These are phyloP conservation scores for Amaranthus tricolor DNA, from an alignment of 179 eudicot genomes.

Conservation along the genomic window DNA sequence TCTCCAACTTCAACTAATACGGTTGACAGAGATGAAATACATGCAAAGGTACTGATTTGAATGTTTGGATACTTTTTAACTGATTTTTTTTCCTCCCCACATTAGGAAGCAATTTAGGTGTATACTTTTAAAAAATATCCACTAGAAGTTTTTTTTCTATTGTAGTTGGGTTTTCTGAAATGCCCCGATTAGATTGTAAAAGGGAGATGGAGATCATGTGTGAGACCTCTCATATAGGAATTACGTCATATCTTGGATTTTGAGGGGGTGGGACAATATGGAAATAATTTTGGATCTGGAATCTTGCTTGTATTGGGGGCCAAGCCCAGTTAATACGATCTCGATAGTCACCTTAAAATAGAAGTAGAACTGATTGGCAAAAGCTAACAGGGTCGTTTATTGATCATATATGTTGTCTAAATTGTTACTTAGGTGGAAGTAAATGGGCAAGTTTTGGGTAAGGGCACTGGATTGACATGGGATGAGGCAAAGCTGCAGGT, in stretches of 20 bases:
- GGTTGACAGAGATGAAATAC: slow-evolving; percentile 56
- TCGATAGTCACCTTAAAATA: neutral
- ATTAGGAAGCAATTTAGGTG: neutral
- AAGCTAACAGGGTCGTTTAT: neutral
- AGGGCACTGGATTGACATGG: slow-evolving; percentile 73
- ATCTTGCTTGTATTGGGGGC: neutral
- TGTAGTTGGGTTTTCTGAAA: neutral
- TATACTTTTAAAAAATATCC: too few species aligned
- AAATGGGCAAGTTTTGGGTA: slow-evolving; percentile 74
- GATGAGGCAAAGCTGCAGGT: slow-evolving; percentile 86
- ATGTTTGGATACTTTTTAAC: neutral
- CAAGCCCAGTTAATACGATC: neutral
- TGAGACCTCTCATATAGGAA: neutral
- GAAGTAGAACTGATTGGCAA: too few species aligned
- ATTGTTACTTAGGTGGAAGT: slow-evolving; percentile 57
- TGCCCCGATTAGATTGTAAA: neutral
- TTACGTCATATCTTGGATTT: neutral
- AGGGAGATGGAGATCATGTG: neutral
- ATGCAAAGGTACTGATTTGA: slow-evolving; percentile 54
- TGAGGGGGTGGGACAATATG: neutral
- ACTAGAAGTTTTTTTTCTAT: neutral
- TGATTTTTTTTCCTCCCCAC: neutral
- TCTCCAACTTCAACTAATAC: slow-evolving; percentile 56
- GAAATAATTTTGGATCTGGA: neutral
- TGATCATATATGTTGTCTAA: slow-evolving; percentile 1